Conservation (phyloP, 2,329 filamentous ascomycete species). For the Aspergillus sp. region DNA sequence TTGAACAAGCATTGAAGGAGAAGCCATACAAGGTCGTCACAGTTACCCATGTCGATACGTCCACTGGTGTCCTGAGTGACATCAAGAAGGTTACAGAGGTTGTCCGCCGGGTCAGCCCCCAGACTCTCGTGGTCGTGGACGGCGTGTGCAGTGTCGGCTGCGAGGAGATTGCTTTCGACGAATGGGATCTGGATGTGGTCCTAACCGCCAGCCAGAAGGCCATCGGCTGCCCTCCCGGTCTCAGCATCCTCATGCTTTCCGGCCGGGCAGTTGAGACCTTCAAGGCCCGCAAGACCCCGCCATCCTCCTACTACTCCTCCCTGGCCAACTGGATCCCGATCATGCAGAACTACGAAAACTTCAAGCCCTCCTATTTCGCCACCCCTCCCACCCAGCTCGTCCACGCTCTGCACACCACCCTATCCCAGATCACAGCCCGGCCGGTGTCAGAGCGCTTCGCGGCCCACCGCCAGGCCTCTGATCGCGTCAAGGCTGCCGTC, state of each 20-base stretch:
- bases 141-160: conserved; percentile 96
- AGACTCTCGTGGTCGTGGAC: conserved; percentile 89
- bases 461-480: conserved; percentile 73
- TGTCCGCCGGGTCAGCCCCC: conserved; percentile 81
- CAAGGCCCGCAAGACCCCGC: conserved; percentile 76
- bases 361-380: conserved; percentile 97
- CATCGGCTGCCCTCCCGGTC: conserved; percentile 89
- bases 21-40: conserved; percentile 94
- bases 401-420: conserved; percentile 84
- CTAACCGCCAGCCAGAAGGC: conserved; percentile 96
- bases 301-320: conserved; percentile 88
- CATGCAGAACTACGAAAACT: conserved; percentile 98
- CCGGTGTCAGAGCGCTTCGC: conserved; percentile 82
- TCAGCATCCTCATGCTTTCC: conserved; percentile 93
- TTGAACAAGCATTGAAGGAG: conserved; percentile 83
- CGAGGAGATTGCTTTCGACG: conserved; percentile 94
- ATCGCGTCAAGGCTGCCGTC: conserved; percentile 83
- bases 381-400: conserved; percentile 93
- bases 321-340: conserved; percentile 98
- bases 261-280: conserved; percentile 80
- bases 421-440: conserved; percentile 79
- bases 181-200: conserved; percentile 89
- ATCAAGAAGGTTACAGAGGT: conserved; percentile 79
- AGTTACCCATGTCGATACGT: conserved; percentile 96
- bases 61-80: conserved; percentile 91